Evolutionary conservation across 805 yeast species (phyloP).

Genomic region (Hanseniaspora occidentalis): DNA sequence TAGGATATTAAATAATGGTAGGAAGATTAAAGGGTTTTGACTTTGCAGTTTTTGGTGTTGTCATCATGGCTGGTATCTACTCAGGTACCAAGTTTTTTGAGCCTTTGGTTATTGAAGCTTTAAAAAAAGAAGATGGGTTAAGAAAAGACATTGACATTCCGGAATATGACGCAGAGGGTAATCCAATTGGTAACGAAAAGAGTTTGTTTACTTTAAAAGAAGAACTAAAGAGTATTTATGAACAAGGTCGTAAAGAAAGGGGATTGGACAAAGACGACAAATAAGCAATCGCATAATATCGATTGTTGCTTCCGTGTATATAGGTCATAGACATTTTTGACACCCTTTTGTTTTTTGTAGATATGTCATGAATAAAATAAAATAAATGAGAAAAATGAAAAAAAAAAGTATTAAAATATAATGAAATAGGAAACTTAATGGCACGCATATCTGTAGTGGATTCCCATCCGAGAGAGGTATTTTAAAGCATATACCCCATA

Average conservation of each 20-base stretch:
- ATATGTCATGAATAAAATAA: no score
- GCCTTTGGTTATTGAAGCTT: constrained; percentile 56
- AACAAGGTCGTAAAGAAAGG: constrained; percentile 7
- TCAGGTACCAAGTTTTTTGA: constrained; percentile 53
- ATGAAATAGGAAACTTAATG: no score
- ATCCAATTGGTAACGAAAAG: constrained; percentile 23
- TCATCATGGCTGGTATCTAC: constrained; percentile 31
- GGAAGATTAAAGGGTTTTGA: constrained; percentile 21
- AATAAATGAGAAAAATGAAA: no score
- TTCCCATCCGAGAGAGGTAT: no score
- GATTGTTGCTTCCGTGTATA: no score
- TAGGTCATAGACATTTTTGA: no score
- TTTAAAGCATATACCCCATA: no score
- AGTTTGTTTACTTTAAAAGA: constrained; percentile 11
- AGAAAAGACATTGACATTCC: constrained; percentile 49
- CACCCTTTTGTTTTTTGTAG: no score
- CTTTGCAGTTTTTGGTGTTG: constrained; percentile 15
- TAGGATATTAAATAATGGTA: constrained; percentile 9
- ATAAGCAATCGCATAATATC: no score
- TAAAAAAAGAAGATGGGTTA: constrained; percentile 52
- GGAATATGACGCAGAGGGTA: constrained; percentile 33
- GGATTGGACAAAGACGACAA: not conserved
- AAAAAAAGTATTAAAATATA: no score
- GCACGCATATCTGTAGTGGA: no score
- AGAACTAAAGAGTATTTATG: constrained; percentile 11